Conservation (phyloP, 192 early-diverging fungal genomes). For the Haplosporangium gracile region DNA sequence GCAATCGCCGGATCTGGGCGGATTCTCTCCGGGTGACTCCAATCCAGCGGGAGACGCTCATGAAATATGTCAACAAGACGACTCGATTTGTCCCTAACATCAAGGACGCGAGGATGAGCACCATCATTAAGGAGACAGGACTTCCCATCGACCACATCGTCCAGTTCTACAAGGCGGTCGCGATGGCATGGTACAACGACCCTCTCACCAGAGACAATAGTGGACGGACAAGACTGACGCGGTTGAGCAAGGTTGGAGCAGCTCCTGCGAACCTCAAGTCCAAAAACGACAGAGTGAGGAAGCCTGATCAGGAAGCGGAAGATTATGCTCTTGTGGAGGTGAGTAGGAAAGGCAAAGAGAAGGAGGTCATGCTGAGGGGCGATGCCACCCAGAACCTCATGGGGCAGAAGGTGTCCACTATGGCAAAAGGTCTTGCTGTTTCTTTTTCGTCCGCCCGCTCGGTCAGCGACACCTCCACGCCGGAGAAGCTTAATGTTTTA, state of each 20-base stretch:
- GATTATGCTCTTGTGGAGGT: neutral
- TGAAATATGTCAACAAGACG: conserved; percentile 36
- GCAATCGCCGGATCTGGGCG: conserved; percentile 42
- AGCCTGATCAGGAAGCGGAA: neutral
- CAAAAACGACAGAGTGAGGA: neutral
- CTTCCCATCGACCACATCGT: conserved; percentile 24
- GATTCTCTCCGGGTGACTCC: conserved; percentile 36
- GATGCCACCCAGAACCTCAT: neutral
- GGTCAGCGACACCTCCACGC: neutral
- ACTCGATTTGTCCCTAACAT: conserved; percentile 22
- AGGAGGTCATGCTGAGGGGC: neutral
- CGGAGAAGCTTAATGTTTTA: neutral
- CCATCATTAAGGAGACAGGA: conserved; percentile 29
- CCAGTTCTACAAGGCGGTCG: conserved; percentile 36
- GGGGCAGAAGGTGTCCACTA: neutral
- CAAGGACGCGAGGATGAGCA: conserved; percentile 12
- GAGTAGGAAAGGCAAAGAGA: neutral
- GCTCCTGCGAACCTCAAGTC: neutral
- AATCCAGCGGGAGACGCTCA: conserved; percentile 10
- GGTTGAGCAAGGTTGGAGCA: neutral
- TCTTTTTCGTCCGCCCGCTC: neutral
- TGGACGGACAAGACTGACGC: neutral
- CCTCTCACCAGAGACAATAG: neutral
- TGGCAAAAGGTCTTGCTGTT: neutral
- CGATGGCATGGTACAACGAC: conserved; percentile 20